These are phyloP conservation scores for Martensiomyces pterosporus DNA, from an alignment of 192 early-diverging fungal species.

Conservation along the genomic window DNA sequence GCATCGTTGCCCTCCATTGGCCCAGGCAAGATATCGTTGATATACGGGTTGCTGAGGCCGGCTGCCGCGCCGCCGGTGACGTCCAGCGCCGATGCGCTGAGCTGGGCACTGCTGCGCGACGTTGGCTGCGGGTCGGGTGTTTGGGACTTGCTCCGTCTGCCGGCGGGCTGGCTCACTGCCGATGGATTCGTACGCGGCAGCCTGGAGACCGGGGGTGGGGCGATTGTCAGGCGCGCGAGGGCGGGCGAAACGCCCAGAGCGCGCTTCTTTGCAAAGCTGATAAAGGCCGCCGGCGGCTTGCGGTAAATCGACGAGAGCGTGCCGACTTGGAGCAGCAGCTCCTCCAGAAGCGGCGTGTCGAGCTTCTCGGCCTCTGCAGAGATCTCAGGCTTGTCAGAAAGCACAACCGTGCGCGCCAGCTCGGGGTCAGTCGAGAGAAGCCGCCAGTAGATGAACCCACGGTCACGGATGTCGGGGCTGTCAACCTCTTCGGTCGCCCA, in stretches of 20 bases:
- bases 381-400: slow-evolving; percentile 92
- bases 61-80: slow-evolving; percentile 13
- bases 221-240: slow-evolving; percentile 41
- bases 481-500: slow-evolving; percentile 92
- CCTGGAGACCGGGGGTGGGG: slow-evolving; percentile 34
- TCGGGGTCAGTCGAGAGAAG: slow-evolving; percentile 91
- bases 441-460: slow-evolving; percentile 98
- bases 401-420: slow-evolving; percentile 65
- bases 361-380: slow-evolving; percentile 92
- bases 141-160: background rate
- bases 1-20: slow-evolving; percentile 33
- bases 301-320: slow-evolving; percentile 89
- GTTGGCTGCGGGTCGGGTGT: slow-evolving; percentile 2
- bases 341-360: slow-evolving; percentile 77
- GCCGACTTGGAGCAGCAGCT: slow-evolving; percentile 81
- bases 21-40: slow-evolving; percentile 35
- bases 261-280: slow-evolving; percentile 59
- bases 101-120: slow-evolving; percentile 26
- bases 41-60: slow-evolving; percentile 48
- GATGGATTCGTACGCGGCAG: slow-evolving; percentile 32
- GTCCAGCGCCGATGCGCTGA: slow-evolving; percentile 36
- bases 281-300: slow-evolving; percentile 83
- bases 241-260: slow-evolving; percentile 39
- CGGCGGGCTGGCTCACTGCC: slow-evolving; percentile 7
- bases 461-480: slow-evolving; percentile 96